phyloP scores from a whole-genome alignment of 106 monocot species.

The Acorus gramineus region DNA sequence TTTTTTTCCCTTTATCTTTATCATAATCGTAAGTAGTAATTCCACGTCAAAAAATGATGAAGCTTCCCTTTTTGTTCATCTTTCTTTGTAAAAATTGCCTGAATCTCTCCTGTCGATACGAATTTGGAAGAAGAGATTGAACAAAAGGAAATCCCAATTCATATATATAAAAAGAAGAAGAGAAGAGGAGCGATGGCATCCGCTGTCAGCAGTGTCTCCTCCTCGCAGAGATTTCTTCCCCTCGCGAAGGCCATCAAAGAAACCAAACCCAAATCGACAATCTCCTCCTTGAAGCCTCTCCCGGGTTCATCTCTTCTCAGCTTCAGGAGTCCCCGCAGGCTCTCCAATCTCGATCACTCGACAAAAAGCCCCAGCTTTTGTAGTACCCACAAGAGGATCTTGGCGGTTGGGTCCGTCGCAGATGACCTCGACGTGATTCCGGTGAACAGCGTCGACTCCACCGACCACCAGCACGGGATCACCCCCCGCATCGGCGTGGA shows the following conservation, averaged over 20 bases:
- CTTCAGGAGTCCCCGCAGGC: neutral
- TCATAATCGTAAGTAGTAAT: too few relatives aligned
- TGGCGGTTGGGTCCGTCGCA: neutral
- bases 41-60: neutral
- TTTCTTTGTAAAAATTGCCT: neutral
- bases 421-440: slow-evolving; percentile 28
- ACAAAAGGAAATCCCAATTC: too few relatives aligned
- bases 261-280: neutral
- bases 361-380: neutral
- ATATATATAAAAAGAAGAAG: too few relatives aligned
- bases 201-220: slow-evolving; percentile 1
- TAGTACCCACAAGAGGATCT: too few relatives aligned
- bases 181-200: neutral
- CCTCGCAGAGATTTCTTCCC: slow-evolving; percentile 5
- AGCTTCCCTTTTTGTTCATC: neutral
- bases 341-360: neutral
- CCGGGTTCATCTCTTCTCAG: neutral
- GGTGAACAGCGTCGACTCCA: slow-evolving; percentile 18
- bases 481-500: neutral
- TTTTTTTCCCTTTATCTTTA: too few relatives aligned
- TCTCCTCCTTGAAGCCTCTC: neutral
- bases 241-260: neutral
- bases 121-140: too few relatives aligned
- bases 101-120: too few relatives aligned
- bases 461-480: slow-evolving; percentile 19